Conservation (phyloP, 371 early-diverging fungal genomes). For the Mortierella sp. region DNA sequence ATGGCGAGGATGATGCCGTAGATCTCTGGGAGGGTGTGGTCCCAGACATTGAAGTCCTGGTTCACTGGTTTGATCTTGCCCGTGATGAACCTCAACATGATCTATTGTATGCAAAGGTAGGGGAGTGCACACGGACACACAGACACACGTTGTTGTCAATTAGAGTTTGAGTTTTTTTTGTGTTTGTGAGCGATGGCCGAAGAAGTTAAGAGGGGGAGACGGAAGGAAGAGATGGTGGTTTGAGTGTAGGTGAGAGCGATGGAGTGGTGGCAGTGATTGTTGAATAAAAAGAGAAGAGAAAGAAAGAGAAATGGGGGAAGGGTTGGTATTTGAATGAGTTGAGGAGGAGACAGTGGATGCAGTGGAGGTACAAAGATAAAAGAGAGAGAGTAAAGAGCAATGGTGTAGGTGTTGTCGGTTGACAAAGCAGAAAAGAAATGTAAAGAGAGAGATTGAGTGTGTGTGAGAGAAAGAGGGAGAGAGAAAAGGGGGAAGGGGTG, state of each 20-base stretch:
- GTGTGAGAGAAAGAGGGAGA: neutral
- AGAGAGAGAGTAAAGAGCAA: neutral
- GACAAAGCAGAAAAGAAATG: neutral
- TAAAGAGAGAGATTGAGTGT: neutral
- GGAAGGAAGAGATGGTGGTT: neutral
- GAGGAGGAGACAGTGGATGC: neutral
- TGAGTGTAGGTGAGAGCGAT: conserved; percentile 11
- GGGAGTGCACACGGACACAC: neutral
- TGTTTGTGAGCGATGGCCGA: neutral
- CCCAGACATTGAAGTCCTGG: conserved; percentile 75
- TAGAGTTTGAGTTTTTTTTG: neutral
- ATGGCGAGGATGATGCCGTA: conserved; percentile 81
- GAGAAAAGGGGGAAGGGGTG: neutral
- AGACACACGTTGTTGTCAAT: neutral
- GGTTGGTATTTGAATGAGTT: neutral
- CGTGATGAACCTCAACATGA: conserved; percentile 36
- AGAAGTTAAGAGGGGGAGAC: neutral
- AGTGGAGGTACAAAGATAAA: neutral
- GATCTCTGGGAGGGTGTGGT: conserved; percentile 73
- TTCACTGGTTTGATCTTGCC: conserved; percentile 51
- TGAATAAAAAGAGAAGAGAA: neutral
- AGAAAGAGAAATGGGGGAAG: neutral
- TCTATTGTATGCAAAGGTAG: conserved; percentile 8
- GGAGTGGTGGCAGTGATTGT: neutral
- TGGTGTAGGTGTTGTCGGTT: neutral